A percentile compares a stretch with the other conserved stretches of the same genome.
phyloP scores from a whole-genome alignment of 1,139 yeast species.

The Maudiozyma humilis region DNA sequence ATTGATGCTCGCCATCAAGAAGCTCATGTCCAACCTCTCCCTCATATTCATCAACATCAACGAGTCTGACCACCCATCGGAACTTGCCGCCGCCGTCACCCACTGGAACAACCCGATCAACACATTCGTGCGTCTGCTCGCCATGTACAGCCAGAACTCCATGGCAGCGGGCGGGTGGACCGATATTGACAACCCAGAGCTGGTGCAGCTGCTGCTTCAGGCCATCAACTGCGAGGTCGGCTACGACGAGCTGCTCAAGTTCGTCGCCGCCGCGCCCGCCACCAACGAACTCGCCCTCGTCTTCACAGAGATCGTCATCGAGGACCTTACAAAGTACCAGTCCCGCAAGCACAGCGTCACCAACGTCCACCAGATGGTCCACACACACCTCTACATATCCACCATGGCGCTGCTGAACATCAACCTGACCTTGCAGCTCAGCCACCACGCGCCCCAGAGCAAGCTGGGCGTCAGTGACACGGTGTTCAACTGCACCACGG shows the following conservation, averaged over 20 bases:
- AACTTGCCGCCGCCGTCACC: slow-evolving; percentile 3
- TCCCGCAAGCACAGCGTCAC: slow-evolving; percentile 22
- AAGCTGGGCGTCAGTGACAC: slow-evolving; percentile 13
- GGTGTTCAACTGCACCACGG: slow-evolving; percentile 30
- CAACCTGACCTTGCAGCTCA: slow-evolving; percentile 15
- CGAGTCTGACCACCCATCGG: slow-evolving; percentile 9
- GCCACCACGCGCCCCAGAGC: slow-evolving; percentile 2
- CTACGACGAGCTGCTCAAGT: slow-evolving; percentile 25
- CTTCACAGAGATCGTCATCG: slow-evolving; percentile 48
- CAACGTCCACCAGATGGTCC: slow-evolving; percentile 25
- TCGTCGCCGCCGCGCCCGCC: slow-evolving; percentile 17
- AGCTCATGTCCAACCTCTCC: slow-evolving; percentile 47
- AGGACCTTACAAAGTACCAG: slow-evolving; percentile 38
- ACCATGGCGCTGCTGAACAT: slow-evolving; percentile 28
- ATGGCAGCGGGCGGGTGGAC: slow-evolving; percentile 8
- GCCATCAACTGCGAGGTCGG: slow-evolving; percentile 15
- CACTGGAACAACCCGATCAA: slow-evolving; percentile 38
- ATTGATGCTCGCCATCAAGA: slow-evolving; percentile 34
- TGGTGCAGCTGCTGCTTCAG: slow-evolving; percentile 12
- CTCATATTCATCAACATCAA: slow-evolving; percentile 38
- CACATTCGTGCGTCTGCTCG: slow-evolving; percentile 26
- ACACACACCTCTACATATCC: slow-evolving; percentile 27
- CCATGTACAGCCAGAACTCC: slow-evolving; percentile 9
- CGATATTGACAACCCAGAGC: slow-evolving; percentile 9
- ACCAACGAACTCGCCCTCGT: slow-evolving; percentile 27